These are phyloP conservation scores for Citrus hindsii DNA, from an alignment of 345 rosid species.

Conservation along the genomic window DNA sequence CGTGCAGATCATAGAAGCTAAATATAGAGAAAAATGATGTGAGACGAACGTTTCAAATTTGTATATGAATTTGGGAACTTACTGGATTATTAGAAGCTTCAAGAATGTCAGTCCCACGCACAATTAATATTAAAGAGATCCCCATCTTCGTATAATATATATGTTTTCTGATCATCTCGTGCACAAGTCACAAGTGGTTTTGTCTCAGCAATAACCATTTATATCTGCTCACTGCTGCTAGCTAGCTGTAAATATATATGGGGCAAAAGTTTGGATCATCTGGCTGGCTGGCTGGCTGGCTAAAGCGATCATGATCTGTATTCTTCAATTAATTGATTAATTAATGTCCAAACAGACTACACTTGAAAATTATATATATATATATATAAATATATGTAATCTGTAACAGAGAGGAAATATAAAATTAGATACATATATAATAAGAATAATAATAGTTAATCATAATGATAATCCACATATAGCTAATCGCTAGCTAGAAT, in stretches of 20 bases:
- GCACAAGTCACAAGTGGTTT: neutral
- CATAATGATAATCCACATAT: neutral
- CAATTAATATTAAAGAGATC: neutral
- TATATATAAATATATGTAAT: neutral
- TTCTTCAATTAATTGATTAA: neutral
- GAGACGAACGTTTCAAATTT: neutral
- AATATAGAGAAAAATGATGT: neutral
- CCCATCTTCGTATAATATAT: neutral
- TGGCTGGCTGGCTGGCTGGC: neutral
- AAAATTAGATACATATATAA: neutral
- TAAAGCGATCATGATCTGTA: neutral
- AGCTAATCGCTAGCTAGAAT: constrained; percentile 25
- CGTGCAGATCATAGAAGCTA: neutral
- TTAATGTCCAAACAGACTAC: neutral
- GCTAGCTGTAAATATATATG: neutral
- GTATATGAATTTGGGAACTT: constrained; percentile 14
- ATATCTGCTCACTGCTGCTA: neutral
- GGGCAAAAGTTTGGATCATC: neutral
- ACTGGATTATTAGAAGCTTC: neutral
- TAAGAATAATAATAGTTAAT: too few relatives aligned
- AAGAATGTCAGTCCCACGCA: neutral
- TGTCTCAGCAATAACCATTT: too few relatives aligned
- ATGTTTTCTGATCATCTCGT: too few relatives aligned
- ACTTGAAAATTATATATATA: neutral
- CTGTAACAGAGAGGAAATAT: neutral